phyloP scores from a whole-genome alignment of 2,329 filamentous ascomycete species.

The Aspergillus fijiensis region DNA sequence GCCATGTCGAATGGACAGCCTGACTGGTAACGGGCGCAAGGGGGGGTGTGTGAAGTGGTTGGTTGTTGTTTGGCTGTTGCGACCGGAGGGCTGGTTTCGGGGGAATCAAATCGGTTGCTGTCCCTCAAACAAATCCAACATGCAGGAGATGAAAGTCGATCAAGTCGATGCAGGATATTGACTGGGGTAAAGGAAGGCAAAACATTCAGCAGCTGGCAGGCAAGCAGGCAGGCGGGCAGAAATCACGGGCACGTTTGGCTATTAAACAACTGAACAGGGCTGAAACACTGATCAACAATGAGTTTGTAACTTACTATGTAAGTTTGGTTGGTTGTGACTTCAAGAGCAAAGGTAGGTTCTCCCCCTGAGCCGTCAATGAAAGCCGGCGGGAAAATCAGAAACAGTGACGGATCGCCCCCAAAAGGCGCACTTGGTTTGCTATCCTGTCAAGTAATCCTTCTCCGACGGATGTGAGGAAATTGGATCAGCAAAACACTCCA shows the following conservation, averaged over 20 bases:
- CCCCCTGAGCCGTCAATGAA: not conserved
- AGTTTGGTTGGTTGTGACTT: not conserved
- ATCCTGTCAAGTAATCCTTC: not conserved
- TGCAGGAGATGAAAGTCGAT: not conserved
- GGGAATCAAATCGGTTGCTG: not conserved
- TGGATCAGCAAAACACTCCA: not conserved
- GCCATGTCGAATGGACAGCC: constrained; percentile 51
- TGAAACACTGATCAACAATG: not conserved
- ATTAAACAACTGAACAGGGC: not conserved
- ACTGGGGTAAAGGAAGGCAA: not conserved
- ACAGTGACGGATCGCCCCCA: not conserved
- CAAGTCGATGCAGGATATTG: not conserved
- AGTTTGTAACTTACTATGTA: not conserved
- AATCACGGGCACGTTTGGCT: constrained; percentile 7
- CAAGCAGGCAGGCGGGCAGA: not conserved
- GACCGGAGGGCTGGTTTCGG: not conserved
- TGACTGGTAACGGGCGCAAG: constrained; percentile 6
- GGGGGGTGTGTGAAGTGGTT: not conserved
- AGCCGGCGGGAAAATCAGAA: not conserved
- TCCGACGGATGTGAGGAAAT: not conserved
- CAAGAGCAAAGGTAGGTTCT: not conserved
- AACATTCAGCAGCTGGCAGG: not conserved
- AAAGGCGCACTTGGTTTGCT: not conserved
- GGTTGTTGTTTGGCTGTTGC: not conserved
- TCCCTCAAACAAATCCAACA: too few species aligned